Base-by-base conservation (phyloP, 306 rosid species). In the Rubus idaeus region DNA sequence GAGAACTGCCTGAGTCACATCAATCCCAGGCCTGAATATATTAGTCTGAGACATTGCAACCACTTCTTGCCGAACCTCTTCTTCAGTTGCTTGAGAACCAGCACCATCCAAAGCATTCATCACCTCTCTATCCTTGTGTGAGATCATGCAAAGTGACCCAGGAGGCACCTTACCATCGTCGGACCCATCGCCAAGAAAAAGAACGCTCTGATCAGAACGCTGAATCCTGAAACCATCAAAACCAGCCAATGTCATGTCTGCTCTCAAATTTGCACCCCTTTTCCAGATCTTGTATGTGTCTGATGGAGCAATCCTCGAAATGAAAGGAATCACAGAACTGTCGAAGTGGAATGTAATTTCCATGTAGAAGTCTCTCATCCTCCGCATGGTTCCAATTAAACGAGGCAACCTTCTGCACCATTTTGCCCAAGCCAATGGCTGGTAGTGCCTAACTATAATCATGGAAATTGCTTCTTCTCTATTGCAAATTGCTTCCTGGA, bases 381-480 rank as follows among this genome's bases (percentile, higher is more conserved):
- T 89, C 21, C 83, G 89, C 98, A 91, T 91, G 11, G 97, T 89
- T 58, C 83, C 94, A 8, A 91, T 88, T 85, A 96, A 84, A 53
- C 98, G 96, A 80, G 99, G 99, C 93, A 96, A 85, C 86, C 99
- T 85, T 78, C 99, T 81, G 75, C 99, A 96, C 99, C 99, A 96
- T 85, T 96, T 96, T 0, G 98, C 99, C 99, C 99, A 96, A 50
- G 97, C 97, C 83, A 95, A 73, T 47, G 98, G 99, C 90, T 90
- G 99, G 81, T 96, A 89, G 41, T 92, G 97, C 84, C 96, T 87
- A 30, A 96, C 89, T 74, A 96, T 96, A 20, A 81, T 84, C 90
- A 80, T 87, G 10, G 99, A 91, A 71, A 96, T 88, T n/a, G 81
- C 82, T 84, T 96, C 99, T 82, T 96, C 94, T 78, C 96, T 85